Conservation (phyloP, 2,329 filamentous ascomycete genomes). For the Claviceps citrina region DNA sequence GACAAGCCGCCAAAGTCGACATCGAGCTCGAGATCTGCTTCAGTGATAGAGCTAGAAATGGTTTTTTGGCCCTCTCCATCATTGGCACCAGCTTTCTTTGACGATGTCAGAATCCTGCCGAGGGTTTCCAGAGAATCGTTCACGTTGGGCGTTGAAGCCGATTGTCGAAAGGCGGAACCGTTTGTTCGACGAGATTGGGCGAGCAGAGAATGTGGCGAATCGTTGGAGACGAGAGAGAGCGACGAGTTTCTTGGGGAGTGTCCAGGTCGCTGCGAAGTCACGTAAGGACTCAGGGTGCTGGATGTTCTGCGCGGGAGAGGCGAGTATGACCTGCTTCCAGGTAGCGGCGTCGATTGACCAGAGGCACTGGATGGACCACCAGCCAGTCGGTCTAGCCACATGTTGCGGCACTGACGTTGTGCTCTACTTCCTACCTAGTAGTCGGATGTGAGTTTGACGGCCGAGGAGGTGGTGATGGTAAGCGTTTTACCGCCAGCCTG, state of each 20-base stretch:
- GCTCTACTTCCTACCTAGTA: neutral
- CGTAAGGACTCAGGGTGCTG: conserved; percentile 51
- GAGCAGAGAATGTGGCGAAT: conserved; percentile 62
- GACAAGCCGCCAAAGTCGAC: conserved; percentile 70
- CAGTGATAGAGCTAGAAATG: conserved; percentile 18
- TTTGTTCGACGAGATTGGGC: conserved; percentile 48
- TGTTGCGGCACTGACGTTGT: conserved; percentile 21
- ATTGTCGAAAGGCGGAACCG: conserved; percentile 51
- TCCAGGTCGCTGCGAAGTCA: conserved; percentile 52
- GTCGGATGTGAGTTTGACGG: neutral
- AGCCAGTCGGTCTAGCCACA: conserved; percentile 86
- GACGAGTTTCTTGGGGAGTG: conserved; percentile 60
- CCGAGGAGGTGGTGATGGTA: too few relatives aligned
- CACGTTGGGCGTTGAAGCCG: conserved; percentile 30
- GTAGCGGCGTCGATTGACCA: conserved; percentile 42
- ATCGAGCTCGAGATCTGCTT: conserved; percentile 44
- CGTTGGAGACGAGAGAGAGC: conserved; percentile 59
- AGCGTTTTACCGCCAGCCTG: too few relatives aligned
- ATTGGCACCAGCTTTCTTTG: conserved; percentile 8
- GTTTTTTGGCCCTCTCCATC: conserved; percentile 6
- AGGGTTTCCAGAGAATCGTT: conserved; percentile 60
- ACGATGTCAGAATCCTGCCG: conserved; percentile 26
- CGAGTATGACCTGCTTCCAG: conserved; percentile 54
- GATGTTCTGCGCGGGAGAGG: conserved; percentile 53
- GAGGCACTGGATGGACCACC: conserved; percentile 45